These are phyloP conservation scores for Zygotorulaspora florentina DNA, from an alignment of 805 yeast genomes.

Conservation along the genomic window DNA sequence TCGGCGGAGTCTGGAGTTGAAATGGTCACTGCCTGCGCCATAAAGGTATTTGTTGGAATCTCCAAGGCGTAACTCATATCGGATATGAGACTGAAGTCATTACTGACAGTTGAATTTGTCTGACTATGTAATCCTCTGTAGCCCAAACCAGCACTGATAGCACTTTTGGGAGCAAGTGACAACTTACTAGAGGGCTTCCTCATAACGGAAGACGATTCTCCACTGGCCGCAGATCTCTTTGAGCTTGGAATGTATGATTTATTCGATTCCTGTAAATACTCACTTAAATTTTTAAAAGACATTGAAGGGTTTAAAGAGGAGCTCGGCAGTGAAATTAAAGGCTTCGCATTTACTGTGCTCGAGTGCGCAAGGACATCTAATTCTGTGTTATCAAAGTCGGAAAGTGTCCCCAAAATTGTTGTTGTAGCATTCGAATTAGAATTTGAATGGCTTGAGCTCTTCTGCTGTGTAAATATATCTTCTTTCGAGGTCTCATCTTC, in stretches of 20 bases:
- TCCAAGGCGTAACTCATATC: constrained; percentile 32
- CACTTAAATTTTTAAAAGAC: constrained; percentile 29
- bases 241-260: constrained; percentile 2
- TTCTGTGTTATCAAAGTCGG: constrained; percentile 9
- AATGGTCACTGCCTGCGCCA: constrained; percentile 32
- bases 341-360: constrained; percentile 22
- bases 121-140: constrained; percentile 7
- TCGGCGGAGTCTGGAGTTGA: constrained; percentile 17
- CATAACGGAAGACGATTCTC: constrained; percentile 7
- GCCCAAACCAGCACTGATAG: constrained; percentile 7
- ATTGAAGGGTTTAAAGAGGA: constrained; percentile 22
- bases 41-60: constrained; percentile 26
- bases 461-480: not conserved
- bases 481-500: not conserved
- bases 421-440: not conserved
- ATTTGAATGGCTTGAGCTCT: not conserved
- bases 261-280: constrained; percentile 18
- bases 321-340: constrained; percentile 23
- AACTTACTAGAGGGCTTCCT: constrained; percentile 18
- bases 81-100: constrained; percentile 20
- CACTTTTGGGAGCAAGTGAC: constrained; percentile 12
- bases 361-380: constrained; percentile 30
- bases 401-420: not conserved
- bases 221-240: not conserved
- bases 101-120: constrained; percentile 11